These are phyloP conservation scores for Sedum album DNA, from an alignment of 164 flowering plant genomes.

Conservation along the genomic window DNA sequence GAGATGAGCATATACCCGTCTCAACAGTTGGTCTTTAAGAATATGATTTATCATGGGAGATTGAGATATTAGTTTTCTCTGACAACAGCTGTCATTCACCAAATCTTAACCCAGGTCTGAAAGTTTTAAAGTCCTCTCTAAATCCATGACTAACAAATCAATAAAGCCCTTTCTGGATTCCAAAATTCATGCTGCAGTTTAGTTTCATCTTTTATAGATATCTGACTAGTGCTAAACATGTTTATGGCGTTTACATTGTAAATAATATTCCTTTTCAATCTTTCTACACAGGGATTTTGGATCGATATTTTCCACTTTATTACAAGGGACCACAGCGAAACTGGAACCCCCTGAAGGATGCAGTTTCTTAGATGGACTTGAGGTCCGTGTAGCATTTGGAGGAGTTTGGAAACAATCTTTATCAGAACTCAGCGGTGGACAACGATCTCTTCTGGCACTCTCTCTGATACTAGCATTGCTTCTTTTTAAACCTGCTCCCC, in stretches of 20 bases:
- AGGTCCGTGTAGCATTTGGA: conserved; percentile 98
- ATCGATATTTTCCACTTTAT: conserved; percentile 87
- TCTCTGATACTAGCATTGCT: conserved; percentile 92
- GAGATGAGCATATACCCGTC: not conserved
- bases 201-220: too few species aligned
- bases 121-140: not conserved
- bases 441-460: conserved; percentile 87
- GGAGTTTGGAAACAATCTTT: conserved; percentile 95
- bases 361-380: conserved; percentile 93
- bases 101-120: not conserved
- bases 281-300: conserved; percentile 78
- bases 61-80: not conserved
- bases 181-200: too few species aligned
- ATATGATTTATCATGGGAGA: not conserved
- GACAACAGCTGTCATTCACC: not conserved
- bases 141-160: too few species aligned
- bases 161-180: too few species aligned
- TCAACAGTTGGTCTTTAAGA: not conserved
- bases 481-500: conserved; percentile 97
- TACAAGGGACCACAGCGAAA: conserved; percentile 95
- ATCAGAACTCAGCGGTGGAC: conserved; percentile 98
- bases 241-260: too few species aligned
- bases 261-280: not conserved
- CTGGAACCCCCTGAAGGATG: conserved; percentile 95
- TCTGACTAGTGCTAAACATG: too few species aligned